Evolutionary conservation across 441 rosid genomes (phyloP).

Genomic region (Isatis lusitanica): DNA sequence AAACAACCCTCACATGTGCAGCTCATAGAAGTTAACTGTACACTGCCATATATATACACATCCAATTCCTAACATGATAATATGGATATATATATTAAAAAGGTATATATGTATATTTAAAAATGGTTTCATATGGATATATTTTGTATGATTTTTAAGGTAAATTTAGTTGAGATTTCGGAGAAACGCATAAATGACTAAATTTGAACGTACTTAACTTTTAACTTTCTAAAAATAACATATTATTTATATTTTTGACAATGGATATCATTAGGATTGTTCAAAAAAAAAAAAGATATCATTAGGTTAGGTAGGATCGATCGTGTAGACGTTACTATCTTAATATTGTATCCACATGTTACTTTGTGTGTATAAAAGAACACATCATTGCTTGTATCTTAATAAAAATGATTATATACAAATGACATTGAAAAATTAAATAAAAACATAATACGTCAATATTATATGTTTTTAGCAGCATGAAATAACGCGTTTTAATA

Average conservation of each 20-base stretch:
- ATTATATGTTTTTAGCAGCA: neutral
- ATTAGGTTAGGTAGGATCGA: slow-evolving; percentile 6
- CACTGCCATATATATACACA: slow-evolving; percentile 19
- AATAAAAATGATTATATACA: neutral
- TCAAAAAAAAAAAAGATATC: too few species aligned
- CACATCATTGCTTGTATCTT: neutral
- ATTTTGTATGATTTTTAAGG: neutral
- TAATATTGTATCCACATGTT: slow-evolving; percentile 14
- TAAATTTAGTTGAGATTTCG: neutral
- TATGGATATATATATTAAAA: neutral
- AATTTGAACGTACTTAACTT: neutral
- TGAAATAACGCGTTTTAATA: neutral
- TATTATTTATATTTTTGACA: neutral
- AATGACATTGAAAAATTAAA: neutral
- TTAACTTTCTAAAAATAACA: neutral
- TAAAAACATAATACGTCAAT: too few species aligned
- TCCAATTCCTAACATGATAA: slow-evolving; percentile 1
- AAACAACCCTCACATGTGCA: slow-evolving; percentile 27
- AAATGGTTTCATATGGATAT: neutral
- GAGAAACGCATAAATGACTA: neutral
- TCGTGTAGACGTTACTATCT: slow-evolving; percentile 1
- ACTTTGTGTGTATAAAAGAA: neutral
- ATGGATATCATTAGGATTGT: neutral
- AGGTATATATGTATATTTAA: too few species aligned
- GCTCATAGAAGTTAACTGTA: slow-evolving; percentile 1